Evolutionary conservation across 192 early-diverging fungal genomes (phyloP).

Genomic region (Coemansia sp.): DNA sequence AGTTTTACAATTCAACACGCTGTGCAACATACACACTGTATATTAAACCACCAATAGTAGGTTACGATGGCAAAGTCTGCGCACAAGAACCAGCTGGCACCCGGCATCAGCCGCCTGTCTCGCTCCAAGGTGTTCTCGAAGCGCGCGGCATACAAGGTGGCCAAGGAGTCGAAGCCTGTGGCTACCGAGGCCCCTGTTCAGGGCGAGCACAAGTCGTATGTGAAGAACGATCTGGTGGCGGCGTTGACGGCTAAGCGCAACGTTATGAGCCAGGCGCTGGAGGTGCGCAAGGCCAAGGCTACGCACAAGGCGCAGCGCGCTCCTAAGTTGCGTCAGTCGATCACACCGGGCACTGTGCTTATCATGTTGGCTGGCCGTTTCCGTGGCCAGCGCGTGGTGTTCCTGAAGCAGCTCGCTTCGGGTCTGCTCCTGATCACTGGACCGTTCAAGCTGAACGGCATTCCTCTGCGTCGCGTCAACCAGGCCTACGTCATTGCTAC

Average conservation of each 20-base stretch:
- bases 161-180: constrained; percentile 60
- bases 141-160: constrained; percentile 87
- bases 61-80: constrained; percentile 63
- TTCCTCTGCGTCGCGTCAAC: constrained; percentile 96
- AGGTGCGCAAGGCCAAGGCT: constrained; percentile 73
- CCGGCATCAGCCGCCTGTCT: constrained; percentile 79
- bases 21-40: no score
- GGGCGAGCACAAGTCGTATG: constrained; percentile 50
- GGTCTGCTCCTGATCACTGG: constrained; percentile 97
- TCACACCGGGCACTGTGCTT: constrained; percentile 96
- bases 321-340: constrained; percentile 78
- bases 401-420: constrained; percentile 91
- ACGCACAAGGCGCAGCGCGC: constrained; percentile 73
- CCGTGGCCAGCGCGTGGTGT: constrained; percentile 98
- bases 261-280: constrained; percentile 81
- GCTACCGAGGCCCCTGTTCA: constrained; percentile 13
- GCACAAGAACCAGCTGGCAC: constrained; percentile 79
- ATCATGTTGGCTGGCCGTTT: constrained; percentile 94
- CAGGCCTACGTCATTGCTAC: constrained; percentile 99
- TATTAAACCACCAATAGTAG: constrained; percentile 2
- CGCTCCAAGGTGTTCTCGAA: constrained; percentile 80
- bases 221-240: constrained; percentile 77
- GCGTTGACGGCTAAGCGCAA: constrained; percentile 63
- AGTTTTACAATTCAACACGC: not conserved
- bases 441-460: constrained; percentile 98